Evolutionary conservation across 2,329 filamentous ascomycete genomes (phyloP).

Genomic region (Sclerotinia sclerotiorum): DNA sequence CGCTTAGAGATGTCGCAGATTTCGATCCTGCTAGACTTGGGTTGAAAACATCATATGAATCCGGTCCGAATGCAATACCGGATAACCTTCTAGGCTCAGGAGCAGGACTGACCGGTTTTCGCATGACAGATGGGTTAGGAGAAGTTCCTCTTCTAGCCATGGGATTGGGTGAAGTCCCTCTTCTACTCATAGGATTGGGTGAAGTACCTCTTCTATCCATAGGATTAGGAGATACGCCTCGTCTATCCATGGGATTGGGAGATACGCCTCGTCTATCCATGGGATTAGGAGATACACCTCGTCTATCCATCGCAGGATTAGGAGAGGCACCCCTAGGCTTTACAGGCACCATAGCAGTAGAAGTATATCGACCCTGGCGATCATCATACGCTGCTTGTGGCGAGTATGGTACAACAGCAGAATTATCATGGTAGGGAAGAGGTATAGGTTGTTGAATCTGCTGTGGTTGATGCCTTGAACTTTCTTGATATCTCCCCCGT

Average conservation of each 20-base stretch:
- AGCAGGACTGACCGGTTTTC: constrained; percentile 74
- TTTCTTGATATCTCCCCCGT: constrained; percentile 43
- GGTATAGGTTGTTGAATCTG: constrained; percentile 30
- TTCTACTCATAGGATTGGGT: constrained; percentile 16
- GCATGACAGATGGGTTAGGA: constrained; percentile 47
- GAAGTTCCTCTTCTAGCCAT: constrained; percentile 58
- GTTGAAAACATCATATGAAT: constrained; percentile 73
- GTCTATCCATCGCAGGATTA: constrained; percentile 27
- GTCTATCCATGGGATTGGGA: constrained; percentile 29
- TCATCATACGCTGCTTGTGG: constrained; percentile 37
- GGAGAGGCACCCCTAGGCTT: constrained; percentile 37
- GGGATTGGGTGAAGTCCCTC: constrained; percentile 36
- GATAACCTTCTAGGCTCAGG: constrained; percentile 59
- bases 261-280: constrained; percentile 32
- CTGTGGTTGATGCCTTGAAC: constrained; percentile 32
- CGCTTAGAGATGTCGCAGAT: constrained; percentile 35
- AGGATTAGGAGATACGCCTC: constrained; percentile 36
- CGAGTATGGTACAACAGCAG: constrained; percentile 29
- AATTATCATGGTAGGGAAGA: constrained; percentile 35
- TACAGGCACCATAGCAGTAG: constrained; percentile 38
- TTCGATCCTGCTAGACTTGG: constrained; percentile 47
- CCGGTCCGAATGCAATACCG: constrained; percentile 69
- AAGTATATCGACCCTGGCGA: constrained; percentile 33
- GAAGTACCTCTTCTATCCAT: constrained; percentile 58
- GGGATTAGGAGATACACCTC: constrained; percentile 36